Evolutionary conservation across 805 yeast species (phyloP).

Genomic region (Candida namnaoensis): DNA sequence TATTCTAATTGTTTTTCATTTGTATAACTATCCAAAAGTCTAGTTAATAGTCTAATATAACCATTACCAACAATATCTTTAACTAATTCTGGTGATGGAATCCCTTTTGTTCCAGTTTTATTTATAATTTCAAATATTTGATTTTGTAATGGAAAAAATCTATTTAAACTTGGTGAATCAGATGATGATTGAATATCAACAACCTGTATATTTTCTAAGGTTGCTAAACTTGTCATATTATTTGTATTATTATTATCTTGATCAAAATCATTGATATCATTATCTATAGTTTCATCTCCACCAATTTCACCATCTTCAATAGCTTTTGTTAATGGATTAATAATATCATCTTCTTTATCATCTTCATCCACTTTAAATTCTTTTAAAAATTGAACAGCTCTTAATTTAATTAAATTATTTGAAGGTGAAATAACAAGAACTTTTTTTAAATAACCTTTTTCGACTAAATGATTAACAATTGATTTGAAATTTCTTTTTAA

Average conservation of each 20-base stretch:
- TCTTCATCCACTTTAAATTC: constrained; percentile 26
- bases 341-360: constrained; percentile 13
- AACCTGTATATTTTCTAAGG: constrained; percentile 7
- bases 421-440: constrained; percentile 41
- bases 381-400: constrained; percentile 32
- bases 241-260: constrained; percentile 10
- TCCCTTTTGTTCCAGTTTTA: constrained; percentile 37
- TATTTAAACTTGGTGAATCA: constrained; percentile 27
- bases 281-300: constrained; percentile 22
- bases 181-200: constrained; percentile 3
- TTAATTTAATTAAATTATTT: constrained; percentile 37
- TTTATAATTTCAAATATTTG: constrained; percentile 49
- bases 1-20: constrained; percentile 23
- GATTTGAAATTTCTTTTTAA: constrained; percentile 39
- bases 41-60: constrained; percentile 42
- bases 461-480: constrained; percentile 35
- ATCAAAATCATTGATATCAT: constrained; percentile 18
- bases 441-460: constrained; percentile 36
- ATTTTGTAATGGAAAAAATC: constrained; percentile 52
- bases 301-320: constrained; percentile 17
- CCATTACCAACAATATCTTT: constrained; percentile 43
- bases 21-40: constrained; percentile 38
- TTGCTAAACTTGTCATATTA: background rate
- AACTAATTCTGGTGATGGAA: constrained; percentile 48
- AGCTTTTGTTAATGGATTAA: constrained; percentile 8